Evolutionary conservation across 352 stramenopile genomes (phyloP), one percentile per base, ranked within the genome.

Genomic region (Phytophthora cryptogea): DNA sequence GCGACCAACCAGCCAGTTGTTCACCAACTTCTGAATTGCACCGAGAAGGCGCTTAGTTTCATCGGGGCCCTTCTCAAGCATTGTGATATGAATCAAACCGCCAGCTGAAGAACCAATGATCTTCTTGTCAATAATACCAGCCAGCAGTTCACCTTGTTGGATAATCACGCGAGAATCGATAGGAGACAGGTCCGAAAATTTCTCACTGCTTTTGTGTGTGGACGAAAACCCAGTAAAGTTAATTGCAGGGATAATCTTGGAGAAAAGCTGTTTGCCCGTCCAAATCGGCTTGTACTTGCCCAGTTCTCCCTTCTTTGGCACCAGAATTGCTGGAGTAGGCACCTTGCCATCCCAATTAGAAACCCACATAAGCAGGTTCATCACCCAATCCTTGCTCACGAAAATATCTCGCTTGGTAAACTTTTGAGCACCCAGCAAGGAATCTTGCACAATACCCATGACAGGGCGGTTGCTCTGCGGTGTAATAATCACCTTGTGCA

Each of bases 371-470:
- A 99, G 70, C 55, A 99, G 74, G 60, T 98, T 98, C 90, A 99
- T 99, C 35, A 97, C 75, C 23, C 99, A 70, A 78, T 99, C 97
- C 69, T 98, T 97, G 52, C 97, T 85, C 32, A 99, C 70, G 71
- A 99, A 99, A 20, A 98, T 92, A 60, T 99, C 96, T 42, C 97
- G 84, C 74, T 99, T 99, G 2, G 97, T 99, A 72, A 99, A 98
- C 66, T 98, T 98, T 70, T 98, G 95, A 10, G 97, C 92, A 49
- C 95, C 97, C 23, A 99, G 72, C 40, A 99, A 74, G 14, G 95
- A 98, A 78, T 99, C 96, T 65, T 95, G 86, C 49, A 99, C 96
- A 79, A 99, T 99, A 83, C 97, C 97, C 97, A 99, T 99, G 7
- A 99, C 97, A 17, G 97, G 97, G 55, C 94, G 92, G 72, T 99